Evolutionary conservation across 164 flowering plant species (phyloP), one percentile per base, ranked within the genome.

Genomic region (Berberis vulgaris): DNA sequence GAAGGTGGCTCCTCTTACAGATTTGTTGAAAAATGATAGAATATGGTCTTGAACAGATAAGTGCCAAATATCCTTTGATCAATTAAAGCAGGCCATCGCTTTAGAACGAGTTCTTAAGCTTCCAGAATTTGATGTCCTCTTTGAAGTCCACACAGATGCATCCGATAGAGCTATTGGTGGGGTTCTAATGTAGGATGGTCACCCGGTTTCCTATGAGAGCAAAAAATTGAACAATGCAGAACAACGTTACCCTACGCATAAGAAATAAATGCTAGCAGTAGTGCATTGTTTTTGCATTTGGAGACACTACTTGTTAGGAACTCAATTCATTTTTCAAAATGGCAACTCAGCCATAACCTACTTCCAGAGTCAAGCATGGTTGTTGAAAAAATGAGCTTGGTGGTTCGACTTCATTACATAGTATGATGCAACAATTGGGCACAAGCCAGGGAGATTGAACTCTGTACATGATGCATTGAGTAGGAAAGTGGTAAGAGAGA

Each of bases 391-490:
- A 39, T 11, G 10, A 4, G 50, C 50, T 47, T 6, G 50, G 10
- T 47, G 50, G 50, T 47, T 47, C 9, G 50, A 47, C 9, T 47
- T 47, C 10, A 6, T 47, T 1, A 11, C 2, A 11, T 7, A 47
- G 50, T 47, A 6, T 47, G 50, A 47, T 47, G 10, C 7, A 1
- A 47, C 2, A 4, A 6, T 47, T 3, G 2, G 8, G 41, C 9
- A 5, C 13, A 61, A 58, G 8, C 62, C 63, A 2, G 60, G 67
- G 0, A 5, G 8, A 2, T 47, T 61, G 0, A 67, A 70, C 41
- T 10, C 13, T 0, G 69, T 64, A 3, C 62, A 56, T 0, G 69
- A 70, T 67, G 76, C 68, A 0, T n/a, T 67, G 3, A 69, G 74
- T 12, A 54, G 67, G 13, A 65, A 69, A 8, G 10, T n/a, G 5